Evolutionary conservation across 1,139 yeast genomes (phyloP), one percentile per base, ranked within the genome.

Genomic region (Lizanozyma gosingica): DNA sequence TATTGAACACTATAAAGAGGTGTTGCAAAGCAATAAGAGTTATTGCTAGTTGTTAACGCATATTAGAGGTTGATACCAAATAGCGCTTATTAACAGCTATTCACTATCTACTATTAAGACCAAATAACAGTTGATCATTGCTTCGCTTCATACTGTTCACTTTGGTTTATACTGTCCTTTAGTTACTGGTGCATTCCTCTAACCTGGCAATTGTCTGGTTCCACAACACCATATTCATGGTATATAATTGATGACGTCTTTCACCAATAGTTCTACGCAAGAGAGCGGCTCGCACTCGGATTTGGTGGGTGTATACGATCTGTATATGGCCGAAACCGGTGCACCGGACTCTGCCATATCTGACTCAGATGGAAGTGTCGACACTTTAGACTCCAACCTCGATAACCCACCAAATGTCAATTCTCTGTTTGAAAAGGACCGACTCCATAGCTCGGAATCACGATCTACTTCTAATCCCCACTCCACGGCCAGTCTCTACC

Each of bases 301-400:
- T 22, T 22, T 22, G 29, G 29, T 22, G 6, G 29, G 29, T 22
- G 6, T 22, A 22, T 22, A 22, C 29, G 29, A 22, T 11, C 6
- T 22, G 29, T 22, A 22, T 22, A 11, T 22, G 6, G 29, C 29
- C 6, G n/a, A n/a, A n/a, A n/a, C n/a, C n/a, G n/a, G n/a, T n/a
- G n/a, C n/a, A n/a, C n/a, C n/a, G n/a, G 29, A 22, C 11, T 22
- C 29, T 22, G 29, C 11, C 6, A 11, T 22, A 6, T 6, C 11
- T 22, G 11, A 11, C 17, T 14, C 6, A 4, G 15, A 37, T 14
- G 18, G 16, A 17, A 35, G 37, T 6, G 29, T 17, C 8, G 37
- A 35, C 14, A 35, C 37, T 18, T 17, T 35, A 6, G 37, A 35
- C 16, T 35, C 37, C 15, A 18, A 18, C 17, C 14, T 35, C 4